Conservation (phyloP, 2,329 filamentous ascomycete species). For the Fusarium sp. region DNA sequence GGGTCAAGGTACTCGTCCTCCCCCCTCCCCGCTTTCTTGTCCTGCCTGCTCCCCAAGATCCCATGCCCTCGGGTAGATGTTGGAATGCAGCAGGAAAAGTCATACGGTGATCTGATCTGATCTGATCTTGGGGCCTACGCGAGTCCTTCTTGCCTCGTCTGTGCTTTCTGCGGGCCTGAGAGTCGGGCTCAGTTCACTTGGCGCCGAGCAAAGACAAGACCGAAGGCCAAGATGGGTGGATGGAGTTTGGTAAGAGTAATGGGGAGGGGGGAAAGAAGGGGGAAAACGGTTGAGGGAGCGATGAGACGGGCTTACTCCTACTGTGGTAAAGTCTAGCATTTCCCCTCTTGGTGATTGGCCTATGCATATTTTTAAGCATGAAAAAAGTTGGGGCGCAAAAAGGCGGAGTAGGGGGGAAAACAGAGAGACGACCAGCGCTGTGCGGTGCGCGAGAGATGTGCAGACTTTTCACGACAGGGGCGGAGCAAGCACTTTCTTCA, state of each 20-base stretch:
- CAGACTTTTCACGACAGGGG: background rate
- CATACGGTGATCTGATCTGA: constrained; percentile 26
- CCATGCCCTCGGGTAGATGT: background rate
- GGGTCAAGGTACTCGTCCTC: constrained; percentile 2
- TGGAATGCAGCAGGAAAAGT: background rate
- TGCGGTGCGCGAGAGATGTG: background rate
- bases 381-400: constrained; percentile 15
- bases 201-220: background rate
- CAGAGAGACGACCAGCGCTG: background rate
- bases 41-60: background rate
- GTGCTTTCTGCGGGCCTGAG: background rate
- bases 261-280: background rate
- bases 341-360: background rate
- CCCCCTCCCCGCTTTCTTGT: background rate
- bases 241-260: background rate
- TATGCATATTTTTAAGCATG: constrained; percentile 23
- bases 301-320: background rate
- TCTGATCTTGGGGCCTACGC: constrained; percentile 13
- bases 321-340: background rate
- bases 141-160: background rate
- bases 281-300: background rate
- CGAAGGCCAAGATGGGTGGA: background rate
- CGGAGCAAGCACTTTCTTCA: background rate
- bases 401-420: constrained; percentile 7
- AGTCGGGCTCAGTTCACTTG: background rate